Evolutionary conservation across 1,284 basidiomycete species (phyloP), one percentile per base, ranked within the genome.

Genomic region (Irpex sp.): DNA sequence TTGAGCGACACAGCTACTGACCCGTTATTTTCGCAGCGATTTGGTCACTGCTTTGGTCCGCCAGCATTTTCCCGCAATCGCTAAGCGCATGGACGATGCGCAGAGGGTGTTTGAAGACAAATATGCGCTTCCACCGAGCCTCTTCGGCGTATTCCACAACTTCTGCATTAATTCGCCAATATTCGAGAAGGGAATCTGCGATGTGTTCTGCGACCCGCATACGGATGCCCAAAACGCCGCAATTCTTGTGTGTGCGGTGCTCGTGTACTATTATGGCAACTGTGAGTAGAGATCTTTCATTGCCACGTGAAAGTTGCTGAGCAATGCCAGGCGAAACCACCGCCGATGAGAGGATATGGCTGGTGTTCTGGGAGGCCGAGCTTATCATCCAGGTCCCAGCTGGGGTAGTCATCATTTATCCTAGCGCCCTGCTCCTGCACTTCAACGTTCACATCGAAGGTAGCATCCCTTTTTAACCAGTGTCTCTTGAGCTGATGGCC

Each of bases 281-380:
- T 35, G 56, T 57, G 23, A 37, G 56, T 47, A 28, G 35, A 9
- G 12, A 10, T 42, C 58, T 18, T 37, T 53, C 48, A 33, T 36
- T 36, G 28, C 47, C 21, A 36, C 19, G n/a, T 18, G n/a, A 7
- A 16, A 19, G 18, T 21, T 21, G 10, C 16, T 14, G 28, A 28
- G 28, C 28, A 28, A 28, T 28, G 28, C n/a, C 23, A 35, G 23
- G 23, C 42, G 14, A 56, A 16, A 21, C 39, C 28, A 54, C 47
- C 4, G 42, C 42, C 18, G 42, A 42, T 42, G 39, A 42, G 39
- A 42, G 48, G 16, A 58, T 55, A 3, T 62, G 57, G 52, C 53
- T 62, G 8, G 61, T 62, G 5, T 23, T 62, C 12, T 62, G 57
- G 61, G 57, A 62, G 19, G 52, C 61, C 10, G 33, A 42, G 9